Evolutionary conservation across 2,329 filamentous ascomycete genomes (phyloP), one percentile per base, ranked within the genome.

Genomic region (Thielaviopsis ethacetica): DNA sequence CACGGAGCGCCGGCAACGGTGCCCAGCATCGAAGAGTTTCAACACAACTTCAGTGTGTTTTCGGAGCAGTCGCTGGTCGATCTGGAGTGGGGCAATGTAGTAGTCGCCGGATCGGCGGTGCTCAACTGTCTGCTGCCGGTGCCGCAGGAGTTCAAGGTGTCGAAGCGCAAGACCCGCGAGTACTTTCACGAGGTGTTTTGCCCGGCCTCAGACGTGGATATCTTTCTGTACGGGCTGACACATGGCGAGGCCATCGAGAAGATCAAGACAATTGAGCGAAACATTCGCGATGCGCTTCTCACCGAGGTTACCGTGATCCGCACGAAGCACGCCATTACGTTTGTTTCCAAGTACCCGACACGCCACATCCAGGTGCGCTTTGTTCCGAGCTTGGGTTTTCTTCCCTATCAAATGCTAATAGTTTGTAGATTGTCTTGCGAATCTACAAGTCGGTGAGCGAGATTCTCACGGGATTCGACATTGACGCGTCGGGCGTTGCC

Each of bases 261-360:
- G 74, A 93, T 94, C 70, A 85, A 85, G 67, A 75, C 88, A 63
- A 91, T 95, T 61, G 89, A 95, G 68, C 72, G 75, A 22, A 77
- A 75, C n/a, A 78, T 95, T 64, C 82, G 81, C 52, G 85, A 93
- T 70, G 82, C 85, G 3, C 84, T 94, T 57, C 74, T 94, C 22
- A 80, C 83, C n/a, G 88, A 95, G 70, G 88, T 86, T 0, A 91
- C 88, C 0, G 88, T 87, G 0, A 81, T 95, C 53, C 80, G 89
- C 41, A 94, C 89, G 19, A 94, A 91, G 73, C 86, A 94, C 66
- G 86, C 88, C 10, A 83, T 95, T 60, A 94, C 89, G 0, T 93
- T 95, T 66, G 86, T 81, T 38, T 88, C 84, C 52, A 84, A 91
- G 68, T 91, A 93, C 66, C 89, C 88, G 0, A 88, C 83, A 41